These are phyloP conservation scores for Metschnikowia shivogae DNA, from an alignment of 805 yeast species.

Conservation along the genomic window DNA sequence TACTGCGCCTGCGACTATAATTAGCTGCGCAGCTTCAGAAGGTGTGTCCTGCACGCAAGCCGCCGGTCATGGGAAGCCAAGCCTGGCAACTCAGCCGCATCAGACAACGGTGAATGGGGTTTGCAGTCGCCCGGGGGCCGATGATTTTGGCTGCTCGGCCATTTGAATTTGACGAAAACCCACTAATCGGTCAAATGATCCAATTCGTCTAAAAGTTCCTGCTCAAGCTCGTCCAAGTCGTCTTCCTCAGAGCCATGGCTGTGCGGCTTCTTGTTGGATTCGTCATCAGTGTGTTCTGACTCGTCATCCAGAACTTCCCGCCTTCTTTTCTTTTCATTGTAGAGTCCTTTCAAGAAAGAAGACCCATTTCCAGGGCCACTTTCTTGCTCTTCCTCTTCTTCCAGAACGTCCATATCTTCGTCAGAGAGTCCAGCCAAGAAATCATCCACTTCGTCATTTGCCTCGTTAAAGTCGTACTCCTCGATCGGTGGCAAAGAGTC, in stretches of 20 bases:
- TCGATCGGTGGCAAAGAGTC: conserved; percentile 30
- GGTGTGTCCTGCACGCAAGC: no score
- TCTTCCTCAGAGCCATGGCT: conserved; percentile 3
- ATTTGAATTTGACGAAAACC: not conserved
- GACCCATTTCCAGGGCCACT: conserved; percentile 12
- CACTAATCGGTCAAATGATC: conserved; percentile 33
- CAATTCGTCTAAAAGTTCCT: conserved; percentile 49
- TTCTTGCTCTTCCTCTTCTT: conserved; percentile 25
- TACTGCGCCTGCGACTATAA: conserved; percentile 1
- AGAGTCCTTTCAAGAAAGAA: conserved; percentile 26
- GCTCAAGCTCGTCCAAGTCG: conserved; percentile 46
- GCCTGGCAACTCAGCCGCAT: no score
- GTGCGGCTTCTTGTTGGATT: conserved; percentile 4
- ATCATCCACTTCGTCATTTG: conserved; percentile 44
- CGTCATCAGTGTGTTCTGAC: conserved; percentile 8
- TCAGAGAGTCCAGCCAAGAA: conserved; percentile 44
- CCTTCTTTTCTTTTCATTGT: conserved; percentile 17
- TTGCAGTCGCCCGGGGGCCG: no score
- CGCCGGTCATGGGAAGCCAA: no score
- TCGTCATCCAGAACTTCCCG: conserved; percentile 13
- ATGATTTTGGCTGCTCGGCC: no score
- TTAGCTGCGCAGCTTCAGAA: not conserved
- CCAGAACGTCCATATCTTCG: conserved; percentile 27
- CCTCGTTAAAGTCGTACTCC: conserved; percentile 40
- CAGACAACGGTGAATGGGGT: no score